Conservation (phyloP, 176 grass and related monocot genomes). For the Eremochloa ophiuroides region DNA sequence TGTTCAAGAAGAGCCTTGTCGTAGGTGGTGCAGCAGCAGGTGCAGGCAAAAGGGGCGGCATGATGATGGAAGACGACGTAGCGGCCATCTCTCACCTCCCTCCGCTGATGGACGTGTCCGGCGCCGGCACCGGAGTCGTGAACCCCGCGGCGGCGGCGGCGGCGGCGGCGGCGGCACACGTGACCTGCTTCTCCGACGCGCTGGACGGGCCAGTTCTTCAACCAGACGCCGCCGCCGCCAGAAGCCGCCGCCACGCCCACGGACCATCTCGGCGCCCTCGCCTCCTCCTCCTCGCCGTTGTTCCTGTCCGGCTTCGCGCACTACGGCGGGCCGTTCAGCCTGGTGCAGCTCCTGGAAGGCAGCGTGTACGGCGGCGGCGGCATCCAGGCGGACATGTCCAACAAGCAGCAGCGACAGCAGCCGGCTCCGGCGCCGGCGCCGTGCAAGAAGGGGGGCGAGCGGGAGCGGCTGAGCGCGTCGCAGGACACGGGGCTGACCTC, state of each 20-base stretch:
- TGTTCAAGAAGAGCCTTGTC: conserved; percentile 64
- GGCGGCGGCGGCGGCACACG: conserved; percentile 33
- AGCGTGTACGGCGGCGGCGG: conserved; percentile 4
- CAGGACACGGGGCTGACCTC: conserved; percentile 65
- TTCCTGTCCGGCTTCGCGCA: conserved; percentile 5
- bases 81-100: conserved; percentile 16
- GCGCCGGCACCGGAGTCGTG: neutral
- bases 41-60: neutral
- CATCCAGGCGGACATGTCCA: neutral
- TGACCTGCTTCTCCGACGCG: conserved; percentile 95
- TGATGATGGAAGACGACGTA: neutral
- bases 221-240: neutral
- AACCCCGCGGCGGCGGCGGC: neutral
- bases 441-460: conserved; percentile 20
- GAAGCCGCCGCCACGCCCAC: neutral
- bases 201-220: conserved; percentile 53
- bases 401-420: neutral
- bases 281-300: conserved; percentile 3
- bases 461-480: conserved; percentile 35
- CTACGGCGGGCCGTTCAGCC: conserved; percentile 29
- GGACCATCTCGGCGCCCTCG: conserved; percentile 1
- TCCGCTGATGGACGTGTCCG: conserved; percentile 55
- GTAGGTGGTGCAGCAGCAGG: neutral
- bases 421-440: neutral
- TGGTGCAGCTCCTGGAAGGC: conserved; percentile 56